phyloP scores from a whole-genome alignment of 2,329 filamentous ascomycete species.

The Fusarium subtropicale region DNA sequence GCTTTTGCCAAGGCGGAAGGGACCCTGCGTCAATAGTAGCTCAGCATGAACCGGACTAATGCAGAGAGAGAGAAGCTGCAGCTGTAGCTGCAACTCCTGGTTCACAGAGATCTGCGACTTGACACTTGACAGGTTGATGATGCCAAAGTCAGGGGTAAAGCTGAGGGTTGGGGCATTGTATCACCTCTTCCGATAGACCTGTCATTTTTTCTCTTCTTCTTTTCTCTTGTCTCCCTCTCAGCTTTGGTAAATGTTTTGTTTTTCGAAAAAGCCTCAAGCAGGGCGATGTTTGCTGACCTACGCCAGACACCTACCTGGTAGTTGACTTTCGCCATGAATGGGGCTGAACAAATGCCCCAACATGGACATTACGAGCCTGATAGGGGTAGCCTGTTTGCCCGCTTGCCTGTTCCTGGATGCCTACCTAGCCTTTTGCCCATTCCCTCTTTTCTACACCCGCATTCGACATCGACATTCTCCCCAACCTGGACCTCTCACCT shows the following conservation, averaged over 20 bases:
- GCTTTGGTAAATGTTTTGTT: not conserved
- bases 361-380: not conserved
- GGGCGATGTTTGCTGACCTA: slow-evolving; percentile 17
- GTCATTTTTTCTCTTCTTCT: slow-evolving; percentile 1
- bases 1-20: slow-evolving; percentile 12
- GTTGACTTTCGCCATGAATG: not conserved
- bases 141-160: slow-evolving; percentile 16
- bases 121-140: slow-evolving; percentile 2
- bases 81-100: not conserved
- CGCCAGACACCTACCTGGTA: not conserved
- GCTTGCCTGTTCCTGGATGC: not conserved
- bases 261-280: slow-evolving; percentile 9
- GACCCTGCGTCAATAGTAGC: slow-evolving; percentile 26
- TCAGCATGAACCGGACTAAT: slow-evolving; percentile 8
- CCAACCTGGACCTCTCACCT: not conserved
- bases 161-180: not conserved
- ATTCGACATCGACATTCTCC: slow-evolving; percentile 9
- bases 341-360: not conserved
- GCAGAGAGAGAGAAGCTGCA: slow-evolving; percentile 1
- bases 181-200: not conserved
- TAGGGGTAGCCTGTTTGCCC: not conserved
- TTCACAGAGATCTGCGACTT: not conserved
- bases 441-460: slow-evolving; percentile 11
- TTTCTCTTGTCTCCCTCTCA: slow-evolving; percentile 13
- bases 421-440: not conserved